phyloP scores from a whole-genome alignment of 306 rosid species.

The Rubus parviflorus region DNA sequence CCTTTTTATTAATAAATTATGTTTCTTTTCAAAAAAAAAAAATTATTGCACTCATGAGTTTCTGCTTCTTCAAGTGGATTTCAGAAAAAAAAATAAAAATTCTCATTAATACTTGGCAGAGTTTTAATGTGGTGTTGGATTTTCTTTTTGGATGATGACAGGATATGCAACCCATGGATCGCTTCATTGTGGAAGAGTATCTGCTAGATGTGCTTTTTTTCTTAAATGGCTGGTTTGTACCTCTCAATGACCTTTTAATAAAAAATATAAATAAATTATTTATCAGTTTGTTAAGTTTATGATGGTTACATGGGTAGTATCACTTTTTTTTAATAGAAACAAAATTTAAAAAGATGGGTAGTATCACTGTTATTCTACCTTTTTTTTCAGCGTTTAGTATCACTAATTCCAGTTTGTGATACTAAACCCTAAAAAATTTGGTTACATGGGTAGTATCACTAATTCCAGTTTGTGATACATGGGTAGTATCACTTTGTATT shows the following conservation, averaged over 20 bases:
- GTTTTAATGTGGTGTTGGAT: conserved; percentile 10
- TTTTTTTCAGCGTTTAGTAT: too few relatives aligned
- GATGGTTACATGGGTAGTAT: neutral
- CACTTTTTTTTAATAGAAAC: neutral
- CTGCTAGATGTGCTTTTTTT: conserved; percentile 90
- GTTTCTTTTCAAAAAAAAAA: too few relatives aligned
- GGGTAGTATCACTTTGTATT: neutral
- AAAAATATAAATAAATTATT: neutral
- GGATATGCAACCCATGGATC: conserved; percentile 92
- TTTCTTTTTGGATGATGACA: conserved; percentile 40
- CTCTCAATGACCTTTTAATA: conserved; percentile 16
- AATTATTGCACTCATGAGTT: neutral
- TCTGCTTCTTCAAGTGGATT: neutral
- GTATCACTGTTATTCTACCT: too few relatives aligned
- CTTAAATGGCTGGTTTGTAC: conserved; percentile 97
- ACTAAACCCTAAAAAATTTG: too few relatives aligned
- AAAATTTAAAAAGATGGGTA: too few relatives aligned
- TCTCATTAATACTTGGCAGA: neutral
- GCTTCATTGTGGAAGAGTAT: conserved; percentile 93
- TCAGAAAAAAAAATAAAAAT: neutral
- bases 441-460: too few relatives aligned
- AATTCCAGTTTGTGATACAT: too few relatives aligned
- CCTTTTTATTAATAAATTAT: too few relatives aligned
- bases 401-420: too few relatives aligned
- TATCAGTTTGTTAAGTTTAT: conserved; percentile 3